Evolutionary conservation across 768 basidiomycete genomes (phyloP).

Genomic region (Tylopilus balloui): DNA sequence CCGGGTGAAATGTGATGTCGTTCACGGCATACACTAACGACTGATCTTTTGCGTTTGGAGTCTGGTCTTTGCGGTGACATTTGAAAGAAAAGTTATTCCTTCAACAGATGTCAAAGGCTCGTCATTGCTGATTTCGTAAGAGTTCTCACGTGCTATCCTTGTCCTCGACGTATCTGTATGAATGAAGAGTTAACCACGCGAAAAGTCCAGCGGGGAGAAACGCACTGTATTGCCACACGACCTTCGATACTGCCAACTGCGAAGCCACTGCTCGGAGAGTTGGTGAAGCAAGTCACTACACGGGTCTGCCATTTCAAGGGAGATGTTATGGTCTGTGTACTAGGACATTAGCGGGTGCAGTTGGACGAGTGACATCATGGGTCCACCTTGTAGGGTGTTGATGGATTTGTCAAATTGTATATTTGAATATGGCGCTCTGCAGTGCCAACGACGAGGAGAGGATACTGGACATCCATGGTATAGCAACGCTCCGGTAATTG

Average conservation of each 20-base stretch:
- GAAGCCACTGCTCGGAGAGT: conserved; percentile 62
- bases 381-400: conserved; percentile 66
- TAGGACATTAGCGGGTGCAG: conserved; percentile 1
- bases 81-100: conserved; percentile 89
- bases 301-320: conserved; percentile 94
- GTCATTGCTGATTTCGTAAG: neutral
- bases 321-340: conserved; percentile 64
- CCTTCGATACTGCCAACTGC: conserved; percentile 87
- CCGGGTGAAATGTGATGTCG: conserved; percentile 80
- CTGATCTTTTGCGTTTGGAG: conserved; percentile 56
- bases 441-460: conserved; percentile 87
- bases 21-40: conserved; percentile 80
- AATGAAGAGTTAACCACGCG: neutral
- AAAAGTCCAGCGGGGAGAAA: conserved; percentile 14
- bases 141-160: conserved; percentile 66
- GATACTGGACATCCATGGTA: conserved; percentile 75
- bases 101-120: neutral
- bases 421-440: conserved; percentile 91
- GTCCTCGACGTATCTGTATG: conserved; percentile 74
- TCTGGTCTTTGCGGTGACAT: conserved; percentile 61
- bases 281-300: conserved; percentile 78
- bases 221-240: conserved; percentile 93
- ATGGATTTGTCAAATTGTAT: conserved; percentile 81
- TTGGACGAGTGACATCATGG: conserved; percentile 12
- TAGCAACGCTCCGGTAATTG: conserved; percentile 89